A percentile compares a stretch with the other conserved stretches of the same genome.
phyloP scores from a whole-genome alignment of 768 basidiomycete species.

The Inosperma sp. region DNA sequence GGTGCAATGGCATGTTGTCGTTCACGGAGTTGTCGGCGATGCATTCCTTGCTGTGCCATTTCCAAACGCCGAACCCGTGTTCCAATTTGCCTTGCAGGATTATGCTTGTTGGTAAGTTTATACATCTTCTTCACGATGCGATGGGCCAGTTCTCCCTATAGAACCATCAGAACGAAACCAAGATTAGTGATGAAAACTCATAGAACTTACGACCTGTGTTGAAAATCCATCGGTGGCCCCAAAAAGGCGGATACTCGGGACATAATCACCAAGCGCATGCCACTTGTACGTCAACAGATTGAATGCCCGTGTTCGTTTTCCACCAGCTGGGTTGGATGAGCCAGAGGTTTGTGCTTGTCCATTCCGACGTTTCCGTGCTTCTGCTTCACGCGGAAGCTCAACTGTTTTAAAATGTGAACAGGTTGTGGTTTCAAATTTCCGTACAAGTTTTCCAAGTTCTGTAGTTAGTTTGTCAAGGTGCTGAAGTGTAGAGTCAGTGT shows the following conservation, averaged over 20 bases:
- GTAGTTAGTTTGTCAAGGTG: constrained; percentile 23
- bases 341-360: background rate
- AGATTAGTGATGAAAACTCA: constrained; percentile 11
- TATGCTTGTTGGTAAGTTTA: constrained; percentile 13
- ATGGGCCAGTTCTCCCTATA: constrained; percentile 17
- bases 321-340: background rate
- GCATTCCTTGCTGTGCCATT: background rate
- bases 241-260: constrained; percentile 19
- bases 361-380: constrained; percentile 22
- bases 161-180: background rate
- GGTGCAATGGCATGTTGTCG: background rate
- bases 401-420: constrained; percentile 24
- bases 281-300: constrained; percentile 34
- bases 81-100: constrained; percentile 12
- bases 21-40: background rate
- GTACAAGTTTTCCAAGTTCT: constrained; percentile 24
- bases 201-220: constrained; percentile 36
- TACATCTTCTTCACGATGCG: constrained; percentile 14
- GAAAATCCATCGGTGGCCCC: constrained; percentile 35
- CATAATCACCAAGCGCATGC: constrained; percentile 35
- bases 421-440: constrained; percentile 24
- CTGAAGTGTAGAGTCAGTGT: constrained; percentile 23
- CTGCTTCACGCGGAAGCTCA: constrained; percentile 35
- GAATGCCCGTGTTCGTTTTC: constrained; percentile 13
- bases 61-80: constrained; percentile 7